A percentile compares a stretch with the other conserved stretches of the same genome.
These are phyloP conservation scores for Colletotrichum gloeosporioides DNA, from an alignment of 2,329 filamentous ascomycete genomes.

Conservation along the genomic window DNA sequence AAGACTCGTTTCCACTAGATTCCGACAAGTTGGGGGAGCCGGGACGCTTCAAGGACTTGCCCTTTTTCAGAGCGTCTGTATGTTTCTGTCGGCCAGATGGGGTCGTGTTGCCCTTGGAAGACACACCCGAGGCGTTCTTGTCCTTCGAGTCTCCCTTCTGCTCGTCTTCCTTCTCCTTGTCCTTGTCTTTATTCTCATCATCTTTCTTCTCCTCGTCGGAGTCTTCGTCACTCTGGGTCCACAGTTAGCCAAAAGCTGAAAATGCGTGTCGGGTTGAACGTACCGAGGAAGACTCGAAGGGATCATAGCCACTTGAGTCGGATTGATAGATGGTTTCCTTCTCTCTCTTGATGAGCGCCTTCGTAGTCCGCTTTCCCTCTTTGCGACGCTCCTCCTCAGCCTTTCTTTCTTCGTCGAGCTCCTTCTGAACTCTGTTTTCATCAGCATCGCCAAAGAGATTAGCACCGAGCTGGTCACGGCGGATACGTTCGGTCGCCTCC, in stretches of 20 bases:
- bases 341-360: slow-evolving; percentile 83
- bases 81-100: slow-evolving; percentile 54
- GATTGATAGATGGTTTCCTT: slow-evolving; percentile 86
- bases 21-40: slow-evolving; percentile 90
- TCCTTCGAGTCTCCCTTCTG: slow-evolving; percentile 63
- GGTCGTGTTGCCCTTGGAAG: slow-evolving; percentile 72
- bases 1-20: slow-evolving; percentile 89
- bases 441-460: slow-evolving; percentile 78
- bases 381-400: slow-evolving; percentile 73
- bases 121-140: slow-evolving; percentile 60
- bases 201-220: slow-evolving; percentile 40
- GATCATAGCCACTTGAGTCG: slow-evolving; percentile 57
- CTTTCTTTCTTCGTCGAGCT: slow-evolving; percentile 72
- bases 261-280: slow-evolving; percentile 4
- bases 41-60: slow-evolving; percentile 76
- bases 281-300: slow-evolving; percentile 40
- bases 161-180: slow-evolving; percentile 66
- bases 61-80: slow-evolving; percentile 56
- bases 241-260: slow-evolving; percentile 22
- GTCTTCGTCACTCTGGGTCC: slow-evolving; percentile 54
- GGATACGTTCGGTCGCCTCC: slow-evolving; percentile 73
- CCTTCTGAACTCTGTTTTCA: slow-evolving; percentile 75
- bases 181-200: slow-evolving; percentile 62
- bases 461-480: slow-evolving; percentile 82
- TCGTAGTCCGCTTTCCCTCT: slow-evolving; percentile 78